These are phyloP conservation scores for Anisodus acutangulus DNA, from an alignment of 257 asterid genomes.

Conservation along the genomic window DNA sequence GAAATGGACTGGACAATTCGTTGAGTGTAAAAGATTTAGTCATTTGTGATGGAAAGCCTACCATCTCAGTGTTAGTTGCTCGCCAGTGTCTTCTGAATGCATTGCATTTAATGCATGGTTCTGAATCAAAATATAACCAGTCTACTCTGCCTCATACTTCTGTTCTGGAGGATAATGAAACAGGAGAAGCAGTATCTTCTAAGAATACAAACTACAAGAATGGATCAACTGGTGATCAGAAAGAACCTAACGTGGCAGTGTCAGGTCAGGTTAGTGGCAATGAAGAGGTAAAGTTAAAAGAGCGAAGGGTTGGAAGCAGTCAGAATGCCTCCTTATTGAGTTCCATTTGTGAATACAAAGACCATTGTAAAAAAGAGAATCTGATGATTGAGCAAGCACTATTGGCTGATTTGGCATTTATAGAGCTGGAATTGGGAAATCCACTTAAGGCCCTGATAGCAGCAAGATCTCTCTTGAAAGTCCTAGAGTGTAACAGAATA, in stretches of 20 bases:
- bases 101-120: constrained; percentile 55
- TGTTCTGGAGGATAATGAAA: constrained; percentile 48
- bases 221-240: constrained; percentile 43
- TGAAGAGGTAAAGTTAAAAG: constrained; percentile 60
- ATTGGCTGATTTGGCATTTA: constrained; percentile 74
- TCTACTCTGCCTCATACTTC: constrained; percentile 37
- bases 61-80: constrained; percentile 66
- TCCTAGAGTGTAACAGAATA: constrained; percentile 54
- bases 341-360: constrained; percentile 57
- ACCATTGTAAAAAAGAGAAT: constrained; percentile 53
- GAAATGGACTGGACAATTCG: constrained; percentile 37
- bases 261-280: constrained; percentile 50
- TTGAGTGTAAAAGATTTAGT: constrained; percentile 41
- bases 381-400: constrained; percentile 64
- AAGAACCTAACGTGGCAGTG: constrained; percentile 41
- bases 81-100: constrained; percentile 72
- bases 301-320: constrained; percentile 58
- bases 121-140: constrained; percentile 46
- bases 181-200: constrained; percentile 42
- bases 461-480: constrained; percentile 64
- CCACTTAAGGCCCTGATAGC: constrained; percentile 61
- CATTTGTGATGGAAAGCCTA: constrained; percentile 44
- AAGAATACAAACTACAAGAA: constrained; percentile 43
- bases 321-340: constrained; percentile 52
- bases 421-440: constrained; percentile 68